These are phyloP conservation scores for Aspergillus baeticus DNA, from an alignment of 495 filamentous ascomycete genomes.

Conservation along the genomic window DNA sequence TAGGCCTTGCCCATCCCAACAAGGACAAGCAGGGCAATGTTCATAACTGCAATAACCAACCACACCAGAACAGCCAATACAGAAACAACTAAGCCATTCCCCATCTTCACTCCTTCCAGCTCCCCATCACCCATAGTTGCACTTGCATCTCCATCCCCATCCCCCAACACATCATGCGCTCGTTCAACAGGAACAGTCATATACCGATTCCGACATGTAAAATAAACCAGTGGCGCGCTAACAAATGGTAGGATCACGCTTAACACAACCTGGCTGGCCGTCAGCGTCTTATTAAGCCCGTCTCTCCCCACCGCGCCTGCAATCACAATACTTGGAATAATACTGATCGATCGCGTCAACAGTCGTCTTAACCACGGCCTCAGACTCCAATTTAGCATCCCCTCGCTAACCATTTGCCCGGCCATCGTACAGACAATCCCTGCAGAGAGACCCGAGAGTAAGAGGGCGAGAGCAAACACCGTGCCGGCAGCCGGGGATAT, in stretches of 20 bases:
- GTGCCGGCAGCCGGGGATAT: conserved; percentile 72
- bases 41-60: conserved; percentile 70
- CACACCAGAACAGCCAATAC: conserved; percentile 59
- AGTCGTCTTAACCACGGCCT: conserved; percentile 71
- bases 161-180: conserved; percentile 16
- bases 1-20: conserved; percentile 57
- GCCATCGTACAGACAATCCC: conserved; percentile 84
- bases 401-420: conserved; percentile 81
- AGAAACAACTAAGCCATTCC: conserved; percentile 59
- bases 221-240: conserved; percentile 80
- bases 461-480: conserved; percentile 73
- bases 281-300: conserved; percentile 71
- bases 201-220: conserved; percentile 76
- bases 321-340: conserved; percentile 79
- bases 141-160: conserved; percentile 17
- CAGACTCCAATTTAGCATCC: conserved; percentile 69
- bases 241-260: conserved; percentile 81
- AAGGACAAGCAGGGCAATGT: conserved; percentile 68
- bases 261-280: conserved; percentile 75
- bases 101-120: conserved; percentile 51
- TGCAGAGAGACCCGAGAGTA: conserved; percentile 74
- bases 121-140: not conserved
- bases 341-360: conserved; percentile 69
- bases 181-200: conserved; percentile 63
- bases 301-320: conserved; percentile 71